These are phyloP conservation scores for Boehmeria nivea DNA, from an alignment of 306 rosid genomes.

Conservation along the genomic window DNA sequence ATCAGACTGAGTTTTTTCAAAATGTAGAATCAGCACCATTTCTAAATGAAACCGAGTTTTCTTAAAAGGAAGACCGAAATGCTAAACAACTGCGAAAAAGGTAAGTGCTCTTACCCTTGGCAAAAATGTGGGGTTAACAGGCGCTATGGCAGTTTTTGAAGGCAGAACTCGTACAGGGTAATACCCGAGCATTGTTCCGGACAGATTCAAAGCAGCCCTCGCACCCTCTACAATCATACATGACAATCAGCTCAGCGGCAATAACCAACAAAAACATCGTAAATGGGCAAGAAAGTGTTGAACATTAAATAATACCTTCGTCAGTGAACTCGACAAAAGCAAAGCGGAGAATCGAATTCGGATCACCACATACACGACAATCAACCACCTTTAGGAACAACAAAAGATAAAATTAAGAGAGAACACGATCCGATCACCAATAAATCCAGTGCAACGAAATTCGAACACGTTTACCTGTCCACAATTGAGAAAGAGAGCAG, in stretches of 20 bases:
- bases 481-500: slow-evolving; percentile 82
- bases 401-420: slow-evolving; percentile 5
- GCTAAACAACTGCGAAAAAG: slow-evolving; percentile 3
- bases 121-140: slow-evolving; percentile 87
- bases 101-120: slow-evolving; percentile 66
- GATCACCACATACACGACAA: slow-evolving; percentile 98
- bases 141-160: slow-evolving; percentile 98
- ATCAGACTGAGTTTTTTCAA: slow-evolving; percentile 49
- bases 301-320: slow-evolving; percentile 53
- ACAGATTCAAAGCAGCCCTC: slow-evolving; percentile 78
- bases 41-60: neutral
- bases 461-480: slow-evolving; percentile 64
- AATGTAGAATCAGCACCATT: slow-evolving; percentile 15
- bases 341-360: slow-evolving; percentile 92
- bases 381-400: slow-evolving; percentile 70
- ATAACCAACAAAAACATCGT: slow-evolving; percentile 10
- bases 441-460: slow-evolving; percentile 7
- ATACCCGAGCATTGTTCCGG: slow-evolving; percentile 95
- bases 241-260: slow-evolving; percentile 18
- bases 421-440: slow-evolving; percentile 10
- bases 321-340: slow-evolving; percentile 95
- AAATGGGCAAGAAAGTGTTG: neutral
- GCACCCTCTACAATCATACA: slow-evolving; percentile 73
- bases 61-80: neutral
- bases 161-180: slow-evolving; percentile 93